Base-by-base conservation (phyloP, 2,329 filamentous ascomycete species). In the Didymella sp. region DNA sequence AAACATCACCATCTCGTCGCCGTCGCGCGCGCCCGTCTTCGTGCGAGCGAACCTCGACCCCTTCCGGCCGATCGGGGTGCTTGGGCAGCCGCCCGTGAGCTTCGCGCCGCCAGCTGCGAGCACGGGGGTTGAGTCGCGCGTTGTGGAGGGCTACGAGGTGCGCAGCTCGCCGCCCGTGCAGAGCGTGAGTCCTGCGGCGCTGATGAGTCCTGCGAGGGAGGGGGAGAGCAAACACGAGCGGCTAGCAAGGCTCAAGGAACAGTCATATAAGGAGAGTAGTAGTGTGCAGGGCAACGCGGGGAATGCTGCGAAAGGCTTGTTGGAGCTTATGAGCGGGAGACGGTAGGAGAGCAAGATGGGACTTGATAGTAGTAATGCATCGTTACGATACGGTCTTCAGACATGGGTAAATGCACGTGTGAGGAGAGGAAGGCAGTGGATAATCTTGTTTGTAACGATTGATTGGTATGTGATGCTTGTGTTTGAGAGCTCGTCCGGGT, bases 251-350 rank as follows among this genome's bases (percentile, higher is more conserved):
- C 62, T 69, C 63, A 70, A 64, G 51, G 63, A 68, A 45, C 64
- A 73, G 44, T 65, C 64, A 28, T 70, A 66, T 31, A 62, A 68
- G 25, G 72, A 69, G 22, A 68, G 70, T 58, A 82, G 71, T 58
- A 82, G 78, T 67, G 79, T 77, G 17, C 75, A 40, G 15, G 45
- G 44, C 9, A 51, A 35, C 81, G 33, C 79, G 79, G 55, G 82
- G 79, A 77, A 79, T 41, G 84, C 83, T 8, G 83, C 80, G 12
- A 82, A 80, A 65, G 84, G 82, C 7, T 67, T 87, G 62, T 64
- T 86, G 59, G 81, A 80, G 58, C 71, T 86, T 51, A 75, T 72
- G 73, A 65, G 62, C 30, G 68, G 63, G 27, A 54, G 56, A 48
- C 63, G 67, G 56, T 70, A 68, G 56, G 17, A 19, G 27, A 9